A percentile compares a stretch with the other conserved stretches of the same genome.
phyloP scores from a whole-genome alignment of 1,284 basidiomycete genomes.

The Puccinia hordei region DNA sequence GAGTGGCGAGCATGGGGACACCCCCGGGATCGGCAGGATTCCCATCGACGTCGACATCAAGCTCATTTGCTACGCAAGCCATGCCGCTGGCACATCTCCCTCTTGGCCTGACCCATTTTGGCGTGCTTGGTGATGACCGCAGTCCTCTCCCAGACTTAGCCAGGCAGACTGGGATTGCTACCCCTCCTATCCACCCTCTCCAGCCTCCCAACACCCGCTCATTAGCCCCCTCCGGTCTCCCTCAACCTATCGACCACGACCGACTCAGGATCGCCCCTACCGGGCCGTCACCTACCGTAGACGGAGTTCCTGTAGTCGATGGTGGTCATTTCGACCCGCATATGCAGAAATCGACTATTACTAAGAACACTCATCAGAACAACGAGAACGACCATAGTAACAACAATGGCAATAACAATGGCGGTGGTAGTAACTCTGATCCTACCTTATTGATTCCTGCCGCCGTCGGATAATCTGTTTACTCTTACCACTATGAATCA shows the following conservation, averaged over 20 bases:
- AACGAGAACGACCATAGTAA: neutral
- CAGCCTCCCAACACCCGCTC: neutral
- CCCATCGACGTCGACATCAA: neutral
- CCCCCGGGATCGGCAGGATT: neutral
- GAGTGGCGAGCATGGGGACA: neutral
- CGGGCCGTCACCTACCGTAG: neutral
- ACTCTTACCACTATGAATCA: neutral
- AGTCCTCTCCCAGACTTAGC: neutral
- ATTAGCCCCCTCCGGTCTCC: neutral
- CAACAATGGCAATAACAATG: neutral
- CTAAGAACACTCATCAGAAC: neutral
- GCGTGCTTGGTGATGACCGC: neutral
- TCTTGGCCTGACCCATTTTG: neutral
- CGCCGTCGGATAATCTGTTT: slow-evolving; percentile 1
- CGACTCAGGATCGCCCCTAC: neutral
- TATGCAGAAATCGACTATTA: neutral
- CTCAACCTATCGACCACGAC: neutral
- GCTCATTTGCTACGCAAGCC: neutral
- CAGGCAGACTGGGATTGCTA: neutral
- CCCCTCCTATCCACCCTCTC: neutral
- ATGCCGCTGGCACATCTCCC: neutral
- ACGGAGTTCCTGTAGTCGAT: neutral
- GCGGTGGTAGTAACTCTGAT: neutral
- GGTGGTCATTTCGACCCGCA: neutral
- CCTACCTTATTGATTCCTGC: slow-evolving; percentile 22